Conservation (phyloP, 163 green algal species). For the Trebouxiophyceae sp. region DNA sequence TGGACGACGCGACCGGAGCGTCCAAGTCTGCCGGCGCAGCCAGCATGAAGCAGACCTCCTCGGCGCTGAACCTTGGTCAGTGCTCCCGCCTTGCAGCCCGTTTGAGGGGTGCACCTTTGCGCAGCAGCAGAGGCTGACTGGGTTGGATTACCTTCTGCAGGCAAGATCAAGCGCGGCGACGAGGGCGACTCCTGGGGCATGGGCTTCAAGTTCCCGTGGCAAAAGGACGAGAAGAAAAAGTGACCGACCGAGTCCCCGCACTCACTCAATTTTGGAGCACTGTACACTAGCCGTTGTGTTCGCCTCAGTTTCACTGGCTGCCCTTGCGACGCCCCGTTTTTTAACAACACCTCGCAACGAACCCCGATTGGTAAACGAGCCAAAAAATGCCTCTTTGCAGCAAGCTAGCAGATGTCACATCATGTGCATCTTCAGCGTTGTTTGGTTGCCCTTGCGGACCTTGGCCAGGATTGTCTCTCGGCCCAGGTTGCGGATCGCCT, state of each 20-base stretch:
- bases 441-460: constrained; percentile 67
- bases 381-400: too few relatives aligned
- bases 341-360: too few relatives aligned
- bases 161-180: constrained; percentile 6
- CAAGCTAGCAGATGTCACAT: too few relatives aligned
- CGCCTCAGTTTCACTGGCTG: too few relatives aligned
- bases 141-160: constrained; percentile 7
- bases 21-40: constrained; percentile 50
- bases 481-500: constrained; percentile 75
- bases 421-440: constrained; percentile 75
- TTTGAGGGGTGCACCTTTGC: not conserved
- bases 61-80: constrained; percentile 50
- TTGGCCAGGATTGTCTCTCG: constrained; percentile 73
- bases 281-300: not conserved
- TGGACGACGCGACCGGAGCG: constrained; percentile 80
- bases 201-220: constrained; percentile 29
- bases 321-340: too few relatives aligned
- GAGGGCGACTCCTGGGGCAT: constrained; percentile 14
- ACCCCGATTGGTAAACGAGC: too few relatives aligned
- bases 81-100: not conserved
- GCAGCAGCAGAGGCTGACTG: not conserved
- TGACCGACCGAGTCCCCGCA: not conserved
- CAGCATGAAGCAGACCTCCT: constrained; percentile 64
- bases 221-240: constrained; percentile 13
- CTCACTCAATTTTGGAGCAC: too few relatives aligned